Evolutionary conservation across 208 protist genomes (phyloP).

Genomic region (Trypanosoma congolense): DNA sequence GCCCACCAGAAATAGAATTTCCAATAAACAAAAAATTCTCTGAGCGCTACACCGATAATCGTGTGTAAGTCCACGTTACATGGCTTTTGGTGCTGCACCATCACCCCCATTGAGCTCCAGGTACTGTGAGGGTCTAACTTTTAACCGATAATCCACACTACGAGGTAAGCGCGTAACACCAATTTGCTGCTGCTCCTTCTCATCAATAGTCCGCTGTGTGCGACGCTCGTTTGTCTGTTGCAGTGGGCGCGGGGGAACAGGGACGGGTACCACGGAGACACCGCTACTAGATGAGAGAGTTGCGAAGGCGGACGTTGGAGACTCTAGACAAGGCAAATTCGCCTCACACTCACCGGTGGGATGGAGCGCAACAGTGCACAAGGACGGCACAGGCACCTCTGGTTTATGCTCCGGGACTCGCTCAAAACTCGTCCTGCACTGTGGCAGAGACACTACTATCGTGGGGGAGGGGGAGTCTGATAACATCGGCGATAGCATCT

Average conservation of each 20-base stretch:
- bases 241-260: background rate
- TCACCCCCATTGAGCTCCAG: background rate
- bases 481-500: background rate
- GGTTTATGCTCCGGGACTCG: background rate
- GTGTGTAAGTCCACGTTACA: background rate
- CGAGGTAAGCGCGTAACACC: background rate
- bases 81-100: slow-evolving; percentile 3
- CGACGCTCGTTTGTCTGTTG: background rate
- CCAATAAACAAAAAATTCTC: too few species aligned
- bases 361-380: background rate
- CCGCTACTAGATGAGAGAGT: background rate
- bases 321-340: background rate
- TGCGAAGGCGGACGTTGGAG: background rate
- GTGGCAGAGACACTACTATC: background rate
- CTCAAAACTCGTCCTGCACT: background rate
- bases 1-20: too few species aligned
- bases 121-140: background rate
- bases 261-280: background rate
- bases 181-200: background rate
- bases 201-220: background rate
- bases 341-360: background rate
- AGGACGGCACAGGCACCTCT: background rate
- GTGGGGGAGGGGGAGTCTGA: background rate
- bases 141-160: background rate
- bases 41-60: background rate